Evolutionary conservation across 768 basidiomycete genomes (phyloP).

Genomic region (Tephrocybe sp.): DNA sequence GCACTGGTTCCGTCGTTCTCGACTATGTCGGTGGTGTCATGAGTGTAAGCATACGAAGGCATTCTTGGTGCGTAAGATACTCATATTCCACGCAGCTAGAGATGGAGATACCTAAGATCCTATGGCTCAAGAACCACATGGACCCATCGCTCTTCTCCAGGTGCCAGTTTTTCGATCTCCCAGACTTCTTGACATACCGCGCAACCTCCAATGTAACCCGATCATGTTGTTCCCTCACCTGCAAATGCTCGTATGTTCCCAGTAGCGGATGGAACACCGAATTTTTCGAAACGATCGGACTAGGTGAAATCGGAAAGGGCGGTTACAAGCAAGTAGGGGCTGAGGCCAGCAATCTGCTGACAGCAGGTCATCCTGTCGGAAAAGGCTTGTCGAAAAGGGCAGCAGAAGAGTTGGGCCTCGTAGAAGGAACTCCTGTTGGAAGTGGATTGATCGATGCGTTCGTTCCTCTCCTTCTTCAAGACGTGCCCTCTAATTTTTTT

Average conservation of each 20-base stretch:
- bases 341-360: slow-evolving; percentile 61
- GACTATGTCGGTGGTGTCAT: slow-evolving; percentile 96
- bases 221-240: slow-evolving; percentile 91
- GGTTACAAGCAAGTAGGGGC: slow-evolving; percentile 78
- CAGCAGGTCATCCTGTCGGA: slow-evolving; percentile 86
- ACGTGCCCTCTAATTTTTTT: background rate
- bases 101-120: slow-evolving; percentile 97
- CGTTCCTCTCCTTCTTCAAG: slow-evolving; percentile 25
- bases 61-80: background rate
- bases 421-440: slow-evolving; percentile 88
- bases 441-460: slow-evolving; percentile 96
- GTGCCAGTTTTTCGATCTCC: slow-evolving; percentile 88
- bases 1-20: slow-evolving; percentile 78
- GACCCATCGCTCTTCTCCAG: slow-evolving; percentile 60
- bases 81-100: slow-evolving; percentile 60
- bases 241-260: slow-evolving; percentile 94
- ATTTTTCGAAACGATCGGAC: slow-evolving; percentile 86
- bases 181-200: slow-evolving; percentile 94
- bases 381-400: slow-evolving; percentile 75
- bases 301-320: slow-evolving; percentile 65
- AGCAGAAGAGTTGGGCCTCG: slow-evolving; percentile 82
- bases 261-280: slow-evolving; percentile 83
- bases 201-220: slow-evolving; percentile 76
- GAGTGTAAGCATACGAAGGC: slow-evolving; percentile 57
- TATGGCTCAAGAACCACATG: slow-evolving; percentile 96